Base-by-base conservation (phyloP, 352 stramenopile genomes). In the Phytophthora pinifolia region DNA sequence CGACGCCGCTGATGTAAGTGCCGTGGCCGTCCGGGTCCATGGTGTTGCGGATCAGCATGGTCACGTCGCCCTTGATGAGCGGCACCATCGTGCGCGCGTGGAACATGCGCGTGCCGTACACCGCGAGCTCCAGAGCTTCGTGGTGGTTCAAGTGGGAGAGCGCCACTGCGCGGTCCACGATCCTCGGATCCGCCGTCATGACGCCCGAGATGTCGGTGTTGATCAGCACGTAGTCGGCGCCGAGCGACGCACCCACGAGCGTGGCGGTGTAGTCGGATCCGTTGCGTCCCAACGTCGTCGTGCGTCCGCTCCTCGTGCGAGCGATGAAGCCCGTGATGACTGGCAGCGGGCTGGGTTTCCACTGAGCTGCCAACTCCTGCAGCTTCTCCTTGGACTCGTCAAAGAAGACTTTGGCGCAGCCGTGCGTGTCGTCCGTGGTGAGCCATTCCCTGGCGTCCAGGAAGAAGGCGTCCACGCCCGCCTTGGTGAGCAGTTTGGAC, bases 61-160 rank as follows among this genome's bases (percentile, higher is more conserved):
- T 87, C 20, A 92, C 79, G 9, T 80, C 78, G 43, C 72, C 68
- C 39, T 94, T 81, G 54, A 94, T 92, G 2, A 94, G 65, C 44
- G 81, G 83, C 45, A 94, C 71, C 79, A 94, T 92, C n/a, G 83
- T 94, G 6, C 81, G 79, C 4, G 83, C 74, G 51, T 92, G 83
- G 54, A 94, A 94, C 81, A 94, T 94, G 27, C 83, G 74, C 1
- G 81, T 91, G 14, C 83, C 81, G 54, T 94, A 94, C 17, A 92
- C 77, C 2, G 81, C 83, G 2, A 94, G 76, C 46, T 91, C 83
- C 3, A 94, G 64, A 7, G 83, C 83, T 54, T 94, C 83, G 57
- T 91, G 70, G 52, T 94, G 81, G 46, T 86, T 92, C 18, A 94
- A 48, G 44, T 94, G 78, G 14, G 79, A 87, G 1, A 94, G 62